These are phyloP conservation scores for Fulvia fulva DNA, from an alignment of 2,329 filamentous ascomycete genomes.

Conservation along the genomic window DNA sequence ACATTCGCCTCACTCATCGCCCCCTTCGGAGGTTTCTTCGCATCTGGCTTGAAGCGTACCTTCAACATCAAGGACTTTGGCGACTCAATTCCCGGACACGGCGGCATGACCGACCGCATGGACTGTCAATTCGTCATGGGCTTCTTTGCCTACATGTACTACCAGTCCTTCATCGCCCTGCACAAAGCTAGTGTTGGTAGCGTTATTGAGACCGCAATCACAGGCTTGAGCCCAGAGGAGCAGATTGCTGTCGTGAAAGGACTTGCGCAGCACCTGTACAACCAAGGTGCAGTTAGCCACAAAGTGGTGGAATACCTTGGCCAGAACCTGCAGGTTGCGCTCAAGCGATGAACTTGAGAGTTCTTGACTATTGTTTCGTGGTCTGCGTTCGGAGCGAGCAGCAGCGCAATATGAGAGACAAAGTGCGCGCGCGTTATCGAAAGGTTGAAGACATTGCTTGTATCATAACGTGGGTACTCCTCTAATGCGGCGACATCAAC, in stretches of 20 bases:
- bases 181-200: constrained; percentile 80
- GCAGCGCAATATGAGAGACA: background rate
- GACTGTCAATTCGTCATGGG: constrained; percentile 99
- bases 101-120: constrained; percentile 98
- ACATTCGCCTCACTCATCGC: constrained; percentile 95
- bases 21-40: constrained; percentile 97
- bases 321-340: constrained; percentile 24
- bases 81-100: constrained; percentile 94
- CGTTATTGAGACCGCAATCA: constrained; percentile 88
- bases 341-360: constrained; percentile 11
- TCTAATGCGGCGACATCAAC: background rate
- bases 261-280: constrained; percentile 60
- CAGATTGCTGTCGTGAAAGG: constrained; percentile 74
- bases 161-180: constrained; percentile 86
- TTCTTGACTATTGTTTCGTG: background rate
- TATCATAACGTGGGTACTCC: background rate
- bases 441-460: background rate
- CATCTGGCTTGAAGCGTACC: constrained; percentile 92
- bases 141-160: constrained; percentile 97
- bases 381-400: constrained; percentile 2
- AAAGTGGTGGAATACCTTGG: constrained; percentile 44
- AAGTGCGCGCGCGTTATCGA: background rate
- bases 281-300: constrained; percentile 56
- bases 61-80: constrained; percentile 99
- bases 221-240: constrained; percentile 79